A percentile compares a stretch with the other conserved stretches of the same genome.
phyloP scores from a whole-genome alignment of 1,139 yeast genomes.

The Yamadazyma siamensis region DNA sequence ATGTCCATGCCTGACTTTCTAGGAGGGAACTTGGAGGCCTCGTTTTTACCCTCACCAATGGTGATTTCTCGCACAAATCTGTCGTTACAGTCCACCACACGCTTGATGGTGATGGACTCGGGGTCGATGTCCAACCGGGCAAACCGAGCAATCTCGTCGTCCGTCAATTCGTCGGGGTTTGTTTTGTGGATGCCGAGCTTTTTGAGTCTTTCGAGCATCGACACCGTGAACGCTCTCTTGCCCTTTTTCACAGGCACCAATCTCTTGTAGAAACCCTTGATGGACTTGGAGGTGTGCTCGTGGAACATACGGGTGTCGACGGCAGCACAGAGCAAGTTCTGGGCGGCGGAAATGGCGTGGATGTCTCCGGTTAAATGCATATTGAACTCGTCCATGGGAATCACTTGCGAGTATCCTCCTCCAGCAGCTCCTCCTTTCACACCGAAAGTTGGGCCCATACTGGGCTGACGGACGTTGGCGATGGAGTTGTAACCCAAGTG shows the following conservation, averaged over 20 bases:
- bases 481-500: constrained; percentile 65
- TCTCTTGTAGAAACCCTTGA: constrained; percentile 62
- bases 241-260: constrained; percentile 72
- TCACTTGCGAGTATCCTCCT: constrained; percentile 82
- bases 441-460: constrained; percentile 88
- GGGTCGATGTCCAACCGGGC: constrained; percentile 72
- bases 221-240: constrained; percentile 57
- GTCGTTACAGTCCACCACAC: constrained; percentile 82
- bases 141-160: constrained; percentile 60
- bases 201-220: constrained; percentile 61
- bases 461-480: constrained; percentile 82
- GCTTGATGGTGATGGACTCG: constrained; percentile 65
- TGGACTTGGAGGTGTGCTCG: constrained; percentile 65
- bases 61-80: constrained; percentile 73
- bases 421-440: constrained; percentile 91
- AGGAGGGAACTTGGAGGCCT: constrained; percentile 60
- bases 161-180: constrained; percentile 64
- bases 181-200: constrained; percentile 64
- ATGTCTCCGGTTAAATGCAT: constrained; percentile 85
- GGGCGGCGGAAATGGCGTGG: constrained; percentile 79
- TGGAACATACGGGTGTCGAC: constrained; percentile 84
- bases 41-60: constrained; percentile 74
- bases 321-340: constrained; percentile 77
- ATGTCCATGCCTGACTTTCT: constrained; percentile 76
- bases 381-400: constrained; percentile 86